Base-by-base conservation (phyloP, 768 basidiomycete genomes). In the Trametes maxima region DNA sequence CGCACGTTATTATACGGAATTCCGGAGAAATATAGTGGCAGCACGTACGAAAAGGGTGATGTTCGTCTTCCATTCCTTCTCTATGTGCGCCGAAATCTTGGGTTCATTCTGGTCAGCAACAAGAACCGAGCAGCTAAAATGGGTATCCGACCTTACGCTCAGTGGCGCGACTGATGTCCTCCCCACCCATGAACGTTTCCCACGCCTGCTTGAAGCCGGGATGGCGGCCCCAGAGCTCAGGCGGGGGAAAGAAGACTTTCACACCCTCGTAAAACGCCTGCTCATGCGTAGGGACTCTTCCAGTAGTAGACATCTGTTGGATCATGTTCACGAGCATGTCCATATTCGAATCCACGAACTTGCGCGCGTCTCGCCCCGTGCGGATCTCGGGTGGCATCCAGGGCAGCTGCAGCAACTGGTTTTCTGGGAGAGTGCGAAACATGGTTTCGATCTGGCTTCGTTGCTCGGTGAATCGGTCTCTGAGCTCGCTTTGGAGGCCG, bases 241-340 rank as follows among this genome's bases (percentile, higher is more conserved):
- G 45, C 17, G 71, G 71, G 10, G 72, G 72, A 10, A 74, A 48
- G 49, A 66, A 68, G 1, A 56, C 65, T 21, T 67, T 68, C 28
- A 68, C 59, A 1, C 7, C 24, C 59, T 63, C 46, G 58, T 70
- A 73, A 69, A 69, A 72, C n/a, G 35, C 60, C 37, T 65, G 54
- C 57, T 74, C 72, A 19, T 54, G 24, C 19, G 45, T 28, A 16
- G 39, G 44, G 6, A 48, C 25, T 48, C 43, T 37, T 13, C 48
- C 47, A 22, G 42, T 40, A 21, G 21, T 55, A 4, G 19, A 11
- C 33, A 28, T 36, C 44, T 47, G 25, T 14, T 45, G n/a, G 14
- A 44, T 44, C 54, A 33, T 19, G n/a, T 55, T 22, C 3, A 55
- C 44, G 11, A 56, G 46, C 19, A 8, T 46, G 19, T 47, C 45